These are phyloP conservation scores for Podila minutissima DNA, from an alignment of 192 early-diverging fungal species.

Conservation along the genomic window DNA sequence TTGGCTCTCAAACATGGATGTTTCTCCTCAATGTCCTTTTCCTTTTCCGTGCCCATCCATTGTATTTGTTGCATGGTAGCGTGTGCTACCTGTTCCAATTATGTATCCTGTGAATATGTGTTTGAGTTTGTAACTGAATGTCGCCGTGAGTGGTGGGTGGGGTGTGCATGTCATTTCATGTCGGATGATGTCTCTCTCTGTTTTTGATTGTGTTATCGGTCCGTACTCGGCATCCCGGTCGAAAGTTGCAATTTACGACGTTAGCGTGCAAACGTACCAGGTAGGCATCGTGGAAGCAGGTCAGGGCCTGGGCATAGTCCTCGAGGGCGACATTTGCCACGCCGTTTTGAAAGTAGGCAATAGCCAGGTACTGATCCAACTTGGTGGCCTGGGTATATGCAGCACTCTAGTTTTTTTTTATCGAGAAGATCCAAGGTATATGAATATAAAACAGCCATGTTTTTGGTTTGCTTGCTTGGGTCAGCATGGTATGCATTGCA, in stretches of 20 bases:
- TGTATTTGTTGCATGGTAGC: no score
- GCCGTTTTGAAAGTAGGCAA: conserved; percentile 94
- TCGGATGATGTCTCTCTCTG: background rate
- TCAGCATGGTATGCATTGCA: background rate
- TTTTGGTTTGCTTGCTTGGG: background rate
- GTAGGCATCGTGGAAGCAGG: conserved; percentile 85
- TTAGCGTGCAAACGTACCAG: conserved; percentile 56
- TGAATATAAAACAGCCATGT: background rate
- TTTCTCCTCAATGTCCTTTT: conserved; percentile 6
- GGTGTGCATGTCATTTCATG: no score
- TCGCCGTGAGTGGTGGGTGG: no score
- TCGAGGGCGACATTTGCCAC: conserved; percentile 81
- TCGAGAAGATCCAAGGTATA: conserved; percentile 5
- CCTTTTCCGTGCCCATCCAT: background rate
- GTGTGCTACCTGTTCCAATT: no score
- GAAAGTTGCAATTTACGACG: background rate
- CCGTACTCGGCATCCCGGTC: background rate
- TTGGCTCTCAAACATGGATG: conserved; percentile 6
- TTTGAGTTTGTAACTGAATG: no score
- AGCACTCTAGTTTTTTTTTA: conserved; percentile 63
- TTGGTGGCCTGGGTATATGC: conserved; percentile 78
- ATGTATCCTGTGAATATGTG: no score
- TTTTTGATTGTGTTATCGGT: conserved; percentile 6
- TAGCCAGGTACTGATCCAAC: conserved; percentile 89
- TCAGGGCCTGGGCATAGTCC: conserved; percentile 74